These are phyloP conservation scores for Amphibolis antarctica DNA, from an alignment of 106 monocot species.

Conservation along the genomic window DNA sequence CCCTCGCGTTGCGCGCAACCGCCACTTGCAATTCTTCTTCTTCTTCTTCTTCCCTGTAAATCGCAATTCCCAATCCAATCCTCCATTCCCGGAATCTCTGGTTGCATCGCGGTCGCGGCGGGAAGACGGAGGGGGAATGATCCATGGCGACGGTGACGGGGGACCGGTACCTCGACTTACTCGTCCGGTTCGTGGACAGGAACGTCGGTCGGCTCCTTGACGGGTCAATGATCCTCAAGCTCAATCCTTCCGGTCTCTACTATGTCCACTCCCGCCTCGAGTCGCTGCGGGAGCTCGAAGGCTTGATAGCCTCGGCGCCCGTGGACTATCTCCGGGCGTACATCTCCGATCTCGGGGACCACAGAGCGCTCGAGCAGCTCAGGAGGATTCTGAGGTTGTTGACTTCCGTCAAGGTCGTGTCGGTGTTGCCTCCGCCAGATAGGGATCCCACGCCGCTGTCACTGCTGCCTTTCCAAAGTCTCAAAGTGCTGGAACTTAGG, in stretches of 20 bases:
- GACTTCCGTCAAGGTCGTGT: slow-evolving; percentile 60
- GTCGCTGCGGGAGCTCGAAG: slow-evolving; percentile 66
- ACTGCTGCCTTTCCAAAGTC: slow-evolving; percentile 45
- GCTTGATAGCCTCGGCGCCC: slow-evolving; percentile 53
- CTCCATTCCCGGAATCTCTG: too few relatives aligned
- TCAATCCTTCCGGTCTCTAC: slow-evolving; percentile 84
- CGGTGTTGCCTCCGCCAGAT: slow-evolving; percentile 29
- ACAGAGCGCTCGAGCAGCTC: slow-evolving; percentile 87
- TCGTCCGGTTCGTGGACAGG: slow-evolving; percentile 57
- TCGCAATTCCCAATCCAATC: too few relatives aligned
- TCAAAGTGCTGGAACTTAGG: slow-evolving; percentile 61
- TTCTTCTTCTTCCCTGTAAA: too few relatives aligned
- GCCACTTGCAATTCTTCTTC: too few relatives aligned
- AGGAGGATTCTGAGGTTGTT: slow-evolving; percentile 69
- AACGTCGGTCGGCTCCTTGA: slow-evolving; percentile 59
- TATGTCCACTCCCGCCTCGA: slow-evolving; percentile 90
- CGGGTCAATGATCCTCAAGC: slow-evolving; percentile 59
- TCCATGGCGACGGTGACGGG: slow-evolving; percentile 73
- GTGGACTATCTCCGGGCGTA: slow-evolving; percentile 94
- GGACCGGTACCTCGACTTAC: slow-evolving; percentile 72
- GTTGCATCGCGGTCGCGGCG: neutral
- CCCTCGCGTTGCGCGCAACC: too few relatives aligned
- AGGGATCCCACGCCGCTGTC: slow-evolving; percentile 83
- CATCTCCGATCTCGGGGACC: slow-evolving; percentile 93
- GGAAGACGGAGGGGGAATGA: too few relatives aligned